Evolutionary conservation across 2,329 filamentous ascomycete genomes (phyloP).

Genomic region (Phyllosticta citrichinensis): DNA sequence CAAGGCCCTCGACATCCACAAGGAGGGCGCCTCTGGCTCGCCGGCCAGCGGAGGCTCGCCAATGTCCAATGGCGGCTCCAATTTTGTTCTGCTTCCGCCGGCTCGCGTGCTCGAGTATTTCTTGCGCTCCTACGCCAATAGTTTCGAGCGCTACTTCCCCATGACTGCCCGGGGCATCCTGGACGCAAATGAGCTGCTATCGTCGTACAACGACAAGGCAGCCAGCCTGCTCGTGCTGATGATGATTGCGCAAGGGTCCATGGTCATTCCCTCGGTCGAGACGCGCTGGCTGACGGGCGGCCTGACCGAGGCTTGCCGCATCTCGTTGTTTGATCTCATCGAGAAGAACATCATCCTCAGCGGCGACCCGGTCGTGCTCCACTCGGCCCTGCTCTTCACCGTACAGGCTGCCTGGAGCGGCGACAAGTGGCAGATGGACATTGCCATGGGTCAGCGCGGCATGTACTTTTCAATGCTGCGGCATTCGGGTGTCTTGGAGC

Average conservation of each 20-base stretch:
- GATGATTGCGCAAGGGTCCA: conserved; percentile 63
- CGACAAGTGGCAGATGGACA: conserved; percentile 70
- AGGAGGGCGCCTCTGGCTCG: conserved; percentile 36
- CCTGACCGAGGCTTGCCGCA: conserved; percentile 60
- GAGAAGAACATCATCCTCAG: conserved; percentile 62
- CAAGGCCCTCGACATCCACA: conserved; percentile 60
- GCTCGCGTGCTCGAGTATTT: conserved; percentile 58
- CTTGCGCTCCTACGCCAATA: conserved; percentile 54
- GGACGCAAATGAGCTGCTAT: conserved; percentile 58
- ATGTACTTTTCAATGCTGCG: conserved; percentile 67
- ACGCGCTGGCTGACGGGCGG: conserved; percentile 56
- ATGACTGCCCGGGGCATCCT: conserved; percentile 50
- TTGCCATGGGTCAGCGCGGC: conserved; percentile 61
- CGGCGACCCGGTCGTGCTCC: conserved; percentile 53
- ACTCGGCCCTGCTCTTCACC: conserved; percentile 58
- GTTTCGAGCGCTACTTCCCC: conserved; percentile 56
- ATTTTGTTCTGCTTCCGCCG: conserved; percentile 57
- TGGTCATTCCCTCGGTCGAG: conserved; percentile 54
- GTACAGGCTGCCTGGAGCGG: conserved; percentile 62
- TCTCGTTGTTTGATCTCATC: conserved; percentile 61
- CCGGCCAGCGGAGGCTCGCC: conserved; percentile 33
- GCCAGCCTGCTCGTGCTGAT: conserved; percentile 57
- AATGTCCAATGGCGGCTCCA: conserved; percentile 42
- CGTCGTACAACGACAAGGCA: conserved; percentile 51
- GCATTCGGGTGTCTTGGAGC: conserved; percentile 57